Evolutionary conservation across 805 yeast genomes (phyloP).

Genomic region (Candida vaughaniae): DNA sequence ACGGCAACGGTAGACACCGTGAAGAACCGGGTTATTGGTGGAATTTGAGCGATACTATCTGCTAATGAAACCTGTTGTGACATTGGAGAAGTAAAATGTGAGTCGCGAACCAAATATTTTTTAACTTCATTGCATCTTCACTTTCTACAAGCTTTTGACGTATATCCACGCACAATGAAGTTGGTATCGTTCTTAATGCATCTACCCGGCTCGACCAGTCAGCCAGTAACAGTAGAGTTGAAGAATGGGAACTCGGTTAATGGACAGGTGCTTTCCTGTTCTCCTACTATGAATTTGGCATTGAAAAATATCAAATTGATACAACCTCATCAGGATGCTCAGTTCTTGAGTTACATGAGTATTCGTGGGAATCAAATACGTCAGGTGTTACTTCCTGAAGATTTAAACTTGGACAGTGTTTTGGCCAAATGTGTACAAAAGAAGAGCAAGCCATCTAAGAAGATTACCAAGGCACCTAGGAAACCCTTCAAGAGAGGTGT

Average conservation of each 20-base stretch:
- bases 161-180: too few relatives aligned
- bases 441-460: not conserved
- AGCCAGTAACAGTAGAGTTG: constrained; percentile 85
- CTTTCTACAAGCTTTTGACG: not conserved
- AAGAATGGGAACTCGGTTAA: constrained; percentile 86
- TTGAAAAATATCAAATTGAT: constrained; percentile 79
- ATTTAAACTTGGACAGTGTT: constrained; percentile 67
- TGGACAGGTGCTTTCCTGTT: constrained; percentile 80
- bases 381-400: constrained; percentile 80
- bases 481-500: not conserved
- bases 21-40: constrained; percentile 61
- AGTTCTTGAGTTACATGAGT: constrained; percentile 71
- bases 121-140: not conserved
- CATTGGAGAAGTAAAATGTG: not conserved
- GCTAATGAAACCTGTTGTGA: constrained; percentile 7
- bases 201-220: constrained; percentile 60
- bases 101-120: too few relatives aligned
- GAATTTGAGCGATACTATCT: constrained; percentile 33
- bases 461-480: not conserved
- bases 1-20: constrained; percentile 48
- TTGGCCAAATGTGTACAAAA: constrained; percentile 46
- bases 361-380: constrained; percentile 89
- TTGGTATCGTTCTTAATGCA: constrained; percentile 79
- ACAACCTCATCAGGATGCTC: constrained; percentile 66
- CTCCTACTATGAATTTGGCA: constrained; percentile 89